Conservation (phyloP, 2,329 filamentous ascomycete genomes). For the Ascochyta rabiei region DNA sequence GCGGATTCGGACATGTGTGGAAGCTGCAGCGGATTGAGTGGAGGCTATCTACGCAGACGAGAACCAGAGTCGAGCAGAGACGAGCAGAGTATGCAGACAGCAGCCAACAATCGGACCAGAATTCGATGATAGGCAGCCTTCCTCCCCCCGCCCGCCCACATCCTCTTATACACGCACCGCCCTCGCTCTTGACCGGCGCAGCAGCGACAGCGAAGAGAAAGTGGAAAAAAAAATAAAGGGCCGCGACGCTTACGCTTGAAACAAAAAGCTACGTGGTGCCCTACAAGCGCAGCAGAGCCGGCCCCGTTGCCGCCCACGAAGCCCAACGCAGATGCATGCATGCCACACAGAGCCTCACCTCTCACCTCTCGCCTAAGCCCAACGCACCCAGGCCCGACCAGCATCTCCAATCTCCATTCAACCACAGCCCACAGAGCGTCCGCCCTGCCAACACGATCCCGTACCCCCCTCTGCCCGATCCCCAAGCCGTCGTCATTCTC, state of each 20-base stretch:
- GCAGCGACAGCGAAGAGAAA: neutral
- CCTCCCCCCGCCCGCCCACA: no score
- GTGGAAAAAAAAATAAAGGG: slow-evolving; percentile 7
- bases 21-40: slow-evolving; percentile 7
- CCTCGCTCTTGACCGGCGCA: slow-evolving; percentile 1
- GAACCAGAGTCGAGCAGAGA: no score
- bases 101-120: no score
- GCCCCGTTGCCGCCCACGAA: slow-evolving; percentile 11
- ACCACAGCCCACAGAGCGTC: no score
- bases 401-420: no score
- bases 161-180: slow-evolving; percentile 9
- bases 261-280: slow-evolving; percentile 26
- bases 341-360: slow-evolving; percentile 19
- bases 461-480: no score
- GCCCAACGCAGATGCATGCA: slow-evolving; percentile 21
- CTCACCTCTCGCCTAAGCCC: no score
- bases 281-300: slow-evolving; percentile 22
- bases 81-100: no score
- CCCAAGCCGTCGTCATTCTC: no score
- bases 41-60: no score
- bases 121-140: no score
- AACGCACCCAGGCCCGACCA: slow-evolving; percentile 10
- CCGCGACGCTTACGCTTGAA: slow-evolving; percentile 4
- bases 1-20: slow-evolving; percentile 42
- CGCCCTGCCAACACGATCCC: no score